Evolutionary conservation across 768 basidiomycete genomes (phyloP).

Genomic region (Russula emetica): DNA sequence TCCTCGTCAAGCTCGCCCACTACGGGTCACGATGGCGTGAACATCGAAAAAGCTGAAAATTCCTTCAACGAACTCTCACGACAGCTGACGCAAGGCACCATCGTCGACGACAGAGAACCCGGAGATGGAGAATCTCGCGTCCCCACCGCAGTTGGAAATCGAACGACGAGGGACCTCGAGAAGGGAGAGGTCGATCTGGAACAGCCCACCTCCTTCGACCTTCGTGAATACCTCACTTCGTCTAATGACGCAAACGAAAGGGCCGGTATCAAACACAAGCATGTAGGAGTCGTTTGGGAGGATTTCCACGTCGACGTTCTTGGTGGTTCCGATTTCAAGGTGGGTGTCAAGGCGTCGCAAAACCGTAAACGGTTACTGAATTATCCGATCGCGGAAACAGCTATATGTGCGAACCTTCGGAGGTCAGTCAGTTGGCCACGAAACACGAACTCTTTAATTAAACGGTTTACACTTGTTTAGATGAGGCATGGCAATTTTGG

Average conservation of each 20-base stretch:
- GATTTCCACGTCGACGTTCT: slow-evolving; percentile 60
- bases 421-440: slow-evolving; percentile 37
- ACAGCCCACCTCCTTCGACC: slow-evolving; percentile 54
- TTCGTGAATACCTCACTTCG: slow-evolving; percentile 63
- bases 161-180: slow-evolving; percentile 34
- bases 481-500: slow-evolving; percentile 29
- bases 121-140: neutral
- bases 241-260: slow-evolving; percentile 63
- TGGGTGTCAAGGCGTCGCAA: slow-evolving; percentile 29
- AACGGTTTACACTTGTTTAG: neutral
- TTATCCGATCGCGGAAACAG: slow-evolving; percentile 34
- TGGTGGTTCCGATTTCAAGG: slow-evolving; percentile 61
- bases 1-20: slow-evolving; percentile 9
- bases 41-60: slow-evolving; percentile 17
- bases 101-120: neutral
- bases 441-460: neutral
- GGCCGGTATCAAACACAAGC: slow-evolving; percentile 72
- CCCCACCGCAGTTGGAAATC: too few species aligned
- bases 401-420: slow-evolving; percentile 59
- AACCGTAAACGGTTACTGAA: neutral
- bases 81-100: slow-evolving; percentile 22
- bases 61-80: slow-evolving; percentile 23
- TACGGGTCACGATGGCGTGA: slow-evolving; percentile 1
- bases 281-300: slow-evolving; percentile 75
- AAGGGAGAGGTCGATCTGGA: slow-evolving; percentile 42